Percentiles rank a stretch among this genome's conserved stretches.
These are phyloP conservation scores for Lichtheimia corymbifera DNA, from an alignment of 371 early-diverging fungal genomes.

Conservation along the genomic window DNA sequence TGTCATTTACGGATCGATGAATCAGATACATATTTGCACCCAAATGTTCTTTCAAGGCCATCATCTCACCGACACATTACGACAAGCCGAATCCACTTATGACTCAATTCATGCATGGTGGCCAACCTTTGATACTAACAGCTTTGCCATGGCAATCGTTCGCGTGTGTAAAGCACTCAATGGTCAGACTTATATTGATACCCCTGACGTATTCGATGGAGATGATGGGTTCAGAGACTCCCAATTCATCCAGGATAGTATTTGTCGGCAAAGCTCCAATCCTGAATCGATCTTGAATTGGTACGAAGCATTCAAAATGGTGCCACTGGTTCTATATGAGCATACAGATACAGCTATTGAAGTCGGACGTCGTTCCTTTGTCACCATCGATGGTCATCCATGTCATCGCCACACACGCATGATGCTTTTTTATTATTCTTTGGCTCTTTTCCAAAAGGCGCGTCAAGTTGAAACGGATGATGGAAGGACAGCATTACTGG, in stretches of 20 bases:
- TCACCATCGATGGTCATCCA: slow-evolving; percentile 36
- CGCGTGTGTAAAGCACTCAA: slow-evolving; percentile 39
- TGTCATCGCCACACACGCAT: slow-evolving; percentile 41
- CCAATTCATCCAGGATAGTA: slow-evolving; percentile 36
- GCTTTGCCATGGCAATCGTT: slow-evolving; percentile 39
- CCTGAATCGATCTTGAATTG: slow-evolving; percentile 31
- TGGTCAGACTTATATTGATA: slow-evolving; percentile 31
- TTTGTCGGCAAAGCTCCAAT: slow-evolving; percentile 28
- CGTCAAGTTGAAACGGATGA: slow-evolving; percentile 4
- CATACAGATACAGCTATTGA: slow-evolving; percentile 38
- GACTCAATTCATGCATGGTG: slow-evolving; percentile 42
- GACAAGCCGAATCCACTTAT: slow-evolving; percentile 31
- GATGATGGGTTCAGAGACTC: slow-evolving; percentile 46
- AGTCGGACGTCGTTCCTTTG: slow-evolving; percentile 28
- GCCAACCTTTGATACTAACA: slow-evolving; percentile 34
- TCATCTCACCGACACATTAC: slow-evolving; percentile 22
- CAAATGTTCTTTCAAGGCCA: slow-evolving; percentile 20
- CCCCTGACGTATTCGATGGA: slow-evolving; percentile 35
- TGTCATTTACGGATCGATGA: slow-evolving; percentile 39
- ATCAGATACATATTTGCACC: slow-evolving; percentile 29
- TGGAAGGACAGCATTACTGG: slow-evolving; percentile 16
- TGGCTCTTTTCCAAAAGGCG: slow-evolving; percentile 36
- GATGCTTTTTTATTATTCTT: slow-evolving; percentile 26
- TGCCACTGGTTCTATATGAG: slow-evolving; percentile 43
- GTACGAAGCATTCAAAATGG: slow-evolving; percentile 42